phyloP scores from a whole-genome alignment of 176 grass and related monocot species.

The Elaeis guineensis region DNA sequence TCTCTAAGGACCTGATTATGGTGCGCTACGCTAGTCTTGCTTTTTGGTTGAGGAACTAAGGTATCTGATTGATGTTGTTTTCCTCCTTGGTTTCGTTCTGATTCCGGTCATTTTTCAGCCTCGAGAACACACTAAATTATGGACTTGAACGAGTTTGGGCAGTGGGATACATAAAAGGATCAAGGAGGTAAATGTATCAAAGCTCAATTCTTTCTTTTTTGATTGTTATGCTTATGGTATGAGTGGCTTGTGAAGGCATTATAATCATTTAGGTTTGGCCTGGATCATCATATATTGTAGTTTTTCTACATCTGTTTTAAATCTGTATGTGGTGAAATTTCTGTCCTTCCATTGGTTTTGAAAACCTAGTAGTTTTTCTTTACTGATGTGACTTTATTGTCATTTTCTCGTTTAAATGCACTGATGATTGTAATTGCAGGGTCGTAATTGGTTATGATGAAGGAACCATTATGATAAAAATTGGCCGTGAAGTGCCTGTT shows the following conservation, averaged over 20 bases:
- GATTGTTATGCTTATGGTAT: too few relatives aligned
- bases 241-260: too few relatives aligned
- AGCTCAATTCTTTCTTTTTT: background rate
- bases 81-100: too few relatives aligned
- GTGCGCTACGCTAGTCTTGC: too few relatives aligned
- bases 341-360: too few relatives aligned
- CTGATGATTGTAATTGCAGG: background rate
- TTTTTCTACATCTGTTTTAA: too few relatives aligned
- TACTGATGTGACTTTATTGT: background rate
- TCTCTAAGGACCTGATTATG: too few relatives aligned
- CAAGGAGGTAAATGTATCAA: constrained; percentile 39
- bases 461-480: constrained; percentile 78
- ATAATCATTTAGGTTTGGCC: too few relatives aligned
- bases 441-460: constrained; percentile 72
- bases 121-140: constrained; percentile 75
- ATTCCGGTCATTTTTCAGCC: constrained; percentile 19
- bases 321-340: too few relatives aligned
- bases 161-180: constrained; percentile 61
- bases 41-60: too few relatives aligned
- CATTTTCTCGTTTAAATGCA: background rate
- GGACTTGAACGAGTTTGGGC: constrained; percentile 81
- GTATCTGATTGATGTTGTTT: too few relatives aligned
- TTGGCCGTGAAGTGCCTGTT: constrained; percentile 58
- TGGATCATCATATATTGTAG: too few relatives aligned
- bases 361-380: background rate